These are phyloP conservation scores for Zangia roseola DNA, from an alignment of 768 basidiomycete genomes.

Conservation along the genomic window DNA sequence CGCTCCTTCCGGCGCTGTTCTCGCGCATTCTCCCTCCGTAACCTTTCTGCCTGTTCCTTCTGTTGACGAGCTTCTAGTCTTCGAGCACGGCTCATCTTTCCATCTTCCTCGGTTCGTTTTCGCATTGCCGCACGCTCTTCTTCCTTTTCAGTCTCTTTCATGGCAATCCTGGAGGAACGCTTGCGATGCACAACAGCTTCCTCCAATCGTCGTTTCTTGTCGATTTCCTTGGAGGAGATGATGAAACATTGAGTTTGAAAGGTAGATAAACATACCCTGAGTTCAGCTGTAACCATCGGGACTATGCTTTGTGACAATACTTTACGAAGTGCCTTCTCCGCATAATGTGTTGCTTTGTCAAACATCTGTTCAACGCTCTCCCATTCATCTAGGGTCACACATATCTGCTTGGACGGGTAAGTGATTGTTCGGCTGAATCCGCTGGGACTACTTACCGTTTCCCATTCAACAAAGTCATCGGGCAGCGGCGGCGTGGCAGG, in stretches of 20 bases:
- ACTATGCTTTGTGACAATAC: conserved; percentile 63
- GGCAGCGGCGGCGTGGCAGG: conserved; percentile 29
- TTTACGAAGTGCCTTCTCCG: conserved; percentile 78
- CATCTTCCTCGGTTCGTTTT: conserved; percentile 62
- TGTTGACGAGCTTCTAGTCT: conserved; percentile 55
- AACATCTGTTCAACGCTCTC: conserved; percentile 75
- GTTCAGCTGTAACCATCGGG: conserved; percentile 64
- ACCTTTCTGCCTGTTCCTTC: conserved; percentile 55
- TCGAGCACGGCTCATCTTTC: conserved; percentile 62
- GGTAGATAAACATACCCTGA: conserved; percentile 46
- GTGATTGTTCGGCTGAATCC: neutral
- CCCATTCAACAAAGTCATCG: conserved; percentile 81
- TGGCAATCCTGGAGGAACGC: conserved; percentile 84
- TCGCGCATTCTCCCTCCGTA: conserved; percentile 56
- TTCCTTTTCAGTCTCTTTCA: conserved; percentile 78
- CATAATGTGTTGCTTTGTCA: conserved; percentile 70
- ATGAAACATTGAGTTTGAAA: neutral
- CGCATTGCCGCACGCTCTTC: conserved; percentile 61
- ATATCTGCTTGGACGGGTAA: conserved; percentile 53
- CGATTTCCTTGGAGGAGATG: conserved; percentile 49
- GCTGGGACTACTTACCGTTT: conserved; percentile 60
- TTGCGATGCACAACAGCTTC: conserved; percentile 83
- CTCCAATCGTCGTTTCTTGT: conserved; percentile 60
- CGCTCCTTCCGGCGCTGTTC: conserved; percentile 45
- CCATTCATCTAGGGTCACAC: conserved; percentile 83